phyloP scores from a whole-genome alignment of 2,329 filamentous ascomycete genomes.

The Ambrosiella xylebori region DNA sequence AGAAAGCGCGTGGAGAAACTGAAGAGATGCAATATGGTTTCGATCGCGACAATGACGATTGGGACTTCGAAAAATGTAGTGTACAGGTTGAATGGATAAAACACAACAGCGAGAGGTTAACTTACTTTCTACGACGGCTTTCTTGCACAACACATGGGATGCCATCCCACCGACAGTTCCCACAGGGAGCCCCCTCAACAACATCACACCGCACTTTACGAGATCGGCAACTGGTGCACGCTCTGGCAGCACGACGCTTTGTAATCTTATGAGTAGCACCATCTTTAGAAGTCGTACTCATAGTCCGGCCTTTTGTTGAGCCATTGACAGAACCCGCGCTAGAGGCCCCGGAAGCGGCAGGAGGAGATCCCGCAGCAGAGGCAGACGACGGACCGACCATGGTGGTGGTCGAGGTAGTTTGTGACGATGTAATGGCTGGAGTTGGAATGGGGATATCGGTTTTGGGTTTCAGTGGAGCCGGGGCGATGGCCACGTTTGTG shows the following conservation, averaged over 20 bases:
- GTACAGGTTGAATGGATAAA: neutral
- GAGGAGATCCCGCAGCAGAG: neutral
- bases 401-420: neutral
- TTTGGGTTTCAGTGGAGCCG: neutral
- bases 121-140: conserved; percentile 73
- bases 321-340: neutral
- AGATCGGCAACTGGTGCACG: conserved; percentile 73
- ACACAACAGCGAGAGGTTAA: conserved; percentile 16
- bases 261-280: conserved; percentile 30
- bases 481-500: neutral
- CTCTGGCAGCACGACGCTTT: conserved; percentile 78
- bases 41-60: too few species aligned
- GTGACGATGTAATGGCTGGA: neutral
- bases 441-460: neutral
- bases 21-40: too few species aligned
- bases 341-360: neutral
- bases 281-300: conserved; percentile 17
- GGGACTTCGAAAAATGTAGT: neutral
- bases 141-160: conserved; percentile 63
- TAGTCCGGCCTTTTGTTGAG: conserved; percentile 6
- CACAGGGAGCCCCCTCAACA: conserved; percentile 72
- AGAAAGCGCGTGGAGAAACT: too few species aligned
- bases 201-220: conserved; percentile 91
- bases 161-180: conserved; percentile 69
- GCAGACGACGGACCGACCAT: neutral